Evolutionary conservation across 2,329 filamentous ascomycete genomes (phyloP), one percentile per base, ranked within the genome.

Genomic region (Phialocephala sp.): DNA sequence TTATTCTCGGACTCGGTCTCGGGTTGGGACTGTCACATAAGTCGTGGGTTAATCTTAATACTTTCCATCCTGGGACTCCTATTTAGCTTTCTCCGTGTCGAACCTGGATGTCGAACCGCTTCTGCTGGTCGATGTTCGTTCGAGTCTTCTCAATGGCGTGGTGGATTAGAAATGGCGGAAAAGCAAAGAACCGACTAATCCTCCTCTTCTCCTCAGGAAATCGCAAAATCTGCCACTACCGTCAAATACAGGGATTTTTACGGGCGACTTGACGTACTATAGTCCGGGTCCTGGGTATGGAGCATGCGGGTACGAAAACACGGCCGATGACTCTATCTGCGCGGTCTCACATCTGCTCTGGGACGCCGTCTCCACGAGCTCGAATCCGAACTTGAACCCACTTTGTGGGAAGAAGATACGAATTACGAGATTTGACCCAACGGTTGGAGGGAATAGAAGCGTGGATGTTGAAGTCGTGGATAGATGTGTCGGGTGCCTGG

Each of bases 241-340:
- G 2, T 79, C 78, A 27, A 81, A 84, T 63, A 79, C 80, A 12
- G 79, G 82, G 1, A 81, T 83, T 0, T 87, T 85, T 72, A 83
- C 79, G 4, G 90, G 89, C 60, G 88, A 91, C 59, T 76, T 91
- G 59, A 92, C 89, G 0, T 94, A 88, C 79, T 94, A 91, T 76
- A 79, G 80, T 20, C 85, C 89, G 0, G 81, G 77, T 11, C 85
- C 89, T n/a, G 80, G 77, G 3, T 81, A 92, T 4, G 91, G 91
- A 14, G 88, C 91, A 0, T 94, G 92, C 74, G 91, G 91, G 5
- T 77, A 84, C 37, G 81, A 78, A 1, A 87, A 85, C 61, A 77
- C 74, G 1, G 79, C 82, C 8, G 77, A 76, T 8, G 89, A 93
- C 64, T 74, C 83, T 64, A 85, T 94, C 47, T 89, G 86, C 41